phyloP scores from a whole-genome alignment of 2,329 filamentous ascomycete species.

The Mariannaea elegans region DNA sequence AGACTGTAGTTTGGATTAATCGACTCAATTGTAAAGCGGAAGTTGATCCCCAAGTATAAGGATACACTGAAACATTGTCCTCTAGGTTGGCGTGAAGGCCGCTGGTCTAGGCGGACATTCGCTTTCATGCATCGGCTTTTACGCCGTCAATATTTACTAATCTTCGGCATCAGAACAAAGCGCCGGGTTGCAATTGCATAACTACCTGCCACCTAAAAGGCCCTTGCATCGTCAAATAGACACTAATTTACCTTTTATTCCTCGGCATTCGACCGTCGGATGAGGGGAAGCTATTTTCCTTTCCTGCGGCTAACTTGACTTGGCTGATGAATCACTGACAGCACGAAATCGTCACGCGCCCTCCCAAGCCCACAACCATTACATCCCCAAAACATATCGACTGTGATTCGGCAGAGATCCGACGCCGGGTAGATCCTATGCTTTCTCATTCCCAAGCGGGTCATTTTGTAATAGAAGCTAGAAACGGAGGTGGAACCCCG shows the following conservation, averaged over 20 bases:
- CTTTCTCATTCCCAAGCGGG: background rate
- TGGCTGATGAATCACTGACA: background rate
- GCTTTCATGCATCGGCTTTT: no score
- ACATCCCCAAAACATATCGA: background rate
- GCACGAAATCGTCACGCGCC: constrained; percentile 3
- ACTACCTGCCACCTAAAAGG: background rate
- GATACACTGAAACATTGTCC: no score
- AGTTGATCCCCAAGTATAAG: background rate
- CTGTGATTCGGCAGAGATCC: constrained; percentile 11
- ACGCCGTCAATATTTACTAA: background rate
- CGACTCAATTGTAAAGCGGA: background rate
- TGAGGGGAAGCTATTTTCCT: background rate
- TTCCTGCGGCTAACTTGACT: background rate
- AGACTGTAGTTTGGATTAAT: no score
- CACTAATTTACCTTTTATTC: background rate
- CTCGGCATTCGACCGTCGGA: background rate
- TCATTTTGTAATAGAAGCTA: background rate
- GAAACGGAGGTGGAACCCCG: constrained; percentile 17
- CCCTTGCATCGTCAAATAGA: background rate
- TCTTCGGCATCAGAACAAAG: background rate
- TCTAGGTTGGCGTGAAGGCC: no score
- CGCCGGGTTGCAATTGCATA: background rate
- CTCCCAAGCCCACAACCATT: constrained; percentile 3
- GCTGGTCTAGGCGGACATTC: no score
- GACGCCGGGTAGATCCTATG: constrained; percentile 20